Evolutionary conservation across 2,329 filamentous ascomycete genomes (phyloP), one percentile per base, ranked within the genome.

Genomic region (Dothideomycetes sp.): DNA sequence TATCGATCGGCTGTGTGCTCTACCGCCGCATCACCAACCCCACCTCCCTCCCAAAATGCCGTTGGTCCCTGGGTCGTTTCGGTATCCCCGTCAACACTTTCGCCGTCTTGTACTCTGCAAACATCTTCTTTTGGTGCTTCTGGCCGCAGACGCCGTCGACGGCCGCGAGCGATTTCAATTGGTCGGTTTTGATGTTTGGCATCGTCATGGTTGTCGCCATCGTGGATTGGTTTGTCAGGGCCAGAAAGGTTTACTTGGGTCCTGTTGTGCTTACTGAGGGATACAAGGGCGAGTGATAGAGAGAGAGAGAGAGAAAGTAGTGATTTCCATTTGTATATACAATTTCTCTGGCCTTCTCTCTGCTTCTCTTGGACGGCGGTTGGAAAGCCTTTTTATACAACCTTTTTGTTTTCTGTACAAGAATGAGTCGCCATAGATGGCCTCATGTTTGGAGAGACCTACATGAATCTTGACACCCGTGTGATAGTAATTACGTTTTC

Each of bases 51-150:
- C 47, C 49, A 16, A 33, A 40, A 8, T 57, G 55, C 10, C 51
- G 54, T 11, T 67, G 61, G 57, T 55, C 52, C 12, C 50, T 67
- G 5, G 63, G 64, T 2, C 49, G 46, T 16, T 55, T 46, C n/a
- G 63, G 63, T n/a, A 42, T 60, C 2, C 45, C 52, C 4, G 44
- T 66, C 41, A 67, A 66, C 30, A 45, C 51, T 4, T 29, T 63
- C 6, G 59, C 55, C 1, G 39, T 64, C 7, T 10, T 53, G 2
- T 66, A 65, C 41, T 44, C 57, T 1, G 18, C 45, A 13, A 59
- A 60, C 40, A 51, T 53, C 0, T 58, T 63, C 42, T 51, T 65
- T 48, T 65, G 60, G 60, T 53, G 52, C 7, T 58, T 61, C 47
- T 64, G 61, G 62, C 48, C 48, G 4, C 36, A 44, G 17, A 39